Conservation (phyloP, 139 green algal species). For the Tetratostichococcus sp. region DNA sequence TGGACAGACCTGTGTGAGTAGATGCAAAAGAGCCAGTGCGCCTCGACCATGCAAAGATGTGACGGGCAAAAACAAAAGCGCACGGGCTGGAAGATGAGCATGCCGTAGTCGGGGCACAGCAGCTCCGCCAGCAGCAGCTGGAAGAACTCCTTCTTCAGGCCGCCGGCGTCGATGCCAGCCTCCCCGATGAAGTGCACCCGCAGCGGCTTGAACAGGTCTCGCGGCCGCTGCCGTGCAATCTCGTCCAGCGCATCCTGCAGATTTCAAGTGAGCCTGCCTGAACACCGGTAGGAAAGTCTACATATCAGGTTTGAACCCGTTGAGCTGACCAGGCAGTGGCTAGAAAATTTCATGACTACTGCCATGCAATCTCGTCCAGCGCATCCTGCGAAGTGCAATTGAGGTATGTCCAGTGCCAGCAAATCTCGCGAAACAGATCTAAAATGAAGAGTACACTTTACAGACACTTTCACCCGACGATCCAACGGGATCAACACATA, state of each 20-base stretch:
- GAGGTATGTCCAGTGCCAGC: too few relatives aligned
- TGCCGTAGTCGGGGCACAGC: constrained; percentile 82
- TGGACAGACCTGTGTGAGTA: too few relatives aligned
- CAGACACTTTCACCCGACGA: too few relatives aligned
- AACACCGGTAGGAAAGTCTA: neutral
- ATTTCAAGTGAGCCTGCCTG: neutral
- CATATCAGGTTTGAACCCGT: too few relatives aligned
- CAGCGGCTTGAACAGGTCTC: constrained; percentile 90
- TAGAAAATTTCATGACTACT: constrained; percentile 84
- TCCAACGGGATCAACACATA: too few relatives aligned
- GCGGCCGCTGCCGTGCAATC: constrained; percentile 67
- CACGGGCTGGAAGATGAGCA: constrained; percentile 68
- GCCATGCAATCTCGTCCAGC: constrained; percentile 78
- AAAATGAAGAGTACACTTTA: too few relatives aligned
- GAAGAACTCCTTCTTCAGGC: constrained; percentile 95
- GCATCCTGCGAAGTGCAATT: constrained; percentile 51
- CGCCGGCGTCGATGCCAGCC: constrained; percentile 88
- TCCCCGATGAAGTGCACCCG: constrained; percentile 95
- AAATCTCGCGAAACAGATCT: too few relatives aligned
- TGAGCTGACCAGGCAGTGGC: constrained; percentile 91
- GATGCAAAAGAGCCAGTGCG: too few relatives aligned
- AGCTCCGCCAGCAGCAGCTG: constrained; percentile 85
- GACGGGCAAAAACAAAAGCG: too few relatives aligned
- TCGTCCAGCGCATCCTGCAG: constrained; percentile 78
- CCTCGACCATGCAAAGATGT: too few relatives aligned